Evolutionary conservation across 2,329 filamentous ascomycete genomes (phyloP), one percentile per base, ranked within the genome.

Genomic region (Meredithiella fracta): DNA sequence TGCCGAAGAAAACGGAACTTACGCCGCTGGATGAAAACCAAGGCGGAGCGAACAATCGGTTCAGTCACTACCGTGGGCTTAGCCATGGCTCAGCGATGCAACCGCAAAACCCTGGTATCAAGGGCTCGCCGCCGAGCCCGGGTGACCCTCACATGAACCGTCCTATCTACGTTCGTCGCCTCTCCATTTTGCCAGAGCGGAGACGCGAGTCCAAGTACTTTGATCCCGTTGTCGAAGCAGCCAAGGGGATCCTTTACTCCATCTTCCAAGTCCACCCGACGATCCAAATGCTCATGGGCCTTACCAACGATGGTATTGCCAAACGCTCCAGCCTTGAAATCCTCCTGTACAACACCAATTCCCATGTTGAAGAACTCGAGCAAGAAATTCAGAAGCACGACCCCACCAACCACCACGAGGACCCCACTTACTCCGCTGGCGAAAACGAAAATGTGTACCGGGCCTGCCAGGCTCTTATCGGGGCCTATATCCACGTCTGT

Each of bases 81-180:
- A 83, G 80, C 60, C 79, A 83, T 60, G 80, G 80, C n/a, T 83
- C 80, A 29, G 81, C 80, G 5, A 82, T 83, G 77, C 77, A 78
- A 59, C 75, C 73, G 20, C 70, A 68, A 37, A 67, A 70, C n/a
- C 63, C 65, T 40, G 63, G 59, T 37, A 65, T 65, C 58, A 64
- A 67, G 11, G 67, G 65, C 26, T 73, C 74, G 60, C 79, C 79
- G n/a, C 70, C 71, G 25, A 82, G 78, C 58, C 78, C 79, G 11
- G 76, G 76, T 26, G 79, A 83, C 47, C 70, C 75, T 1, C 71
- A 73, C 26, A 69, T 77, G 14, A 74, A 78, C 60, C 75, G 79
- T 22, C 78, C 79, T 2, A 74, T 80, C 55, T 83, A 83, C 61
- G 78, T 83, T 23, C 73, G 80, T 26, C 73, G 80, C 31, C 70